Evolutionary conservation across 2,329 filamentous ascomycete species (phyloP).

Genomic region (Penicillium concentricum): DNA sequence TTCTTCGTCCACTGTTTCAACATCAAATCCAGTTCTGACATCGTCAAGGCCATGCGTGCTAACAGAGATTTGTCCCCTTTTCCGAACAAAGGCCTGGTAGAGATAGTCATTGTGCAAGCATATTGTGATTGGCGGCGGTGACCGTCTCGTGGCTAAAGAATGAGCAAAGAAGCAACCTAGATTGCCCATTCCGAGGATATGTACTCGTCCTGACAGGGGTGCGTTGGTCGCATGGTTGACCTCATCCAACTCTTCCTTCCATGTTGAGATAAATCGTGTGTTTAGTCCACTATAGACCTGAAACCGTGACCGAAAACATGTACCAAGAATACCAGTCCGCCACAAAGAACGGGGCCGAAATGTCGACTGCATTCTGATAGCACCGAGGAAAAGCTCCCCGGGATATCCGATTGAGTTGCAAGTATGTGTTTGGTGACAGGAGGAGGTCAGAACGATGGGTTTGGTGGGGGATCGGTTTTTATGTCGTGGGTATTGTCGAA

Average conservation of each 20-base stretch:
- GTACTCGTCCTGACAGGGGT: constrained; percentile 54
- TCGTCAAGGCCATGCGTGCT: constrained; percentile 43
- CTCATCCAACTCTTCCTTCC: constrained; percentile 29
- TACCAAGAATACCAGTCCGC: constrained; percentile 26
- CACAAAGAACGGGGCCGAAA: constrained; percentile 33
- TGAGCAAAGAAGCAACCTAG: constrained; percentile 77
- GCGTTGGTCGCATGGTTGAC: constrained; percentile 18
- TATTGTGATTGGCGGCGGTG: constrained; percentile 72
- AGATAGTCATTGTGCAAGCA: constrained; percentile 63
- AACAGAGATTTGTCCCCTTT: constrained; percentile 35
- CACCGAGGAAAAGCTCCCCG: constrained; percentile 17
- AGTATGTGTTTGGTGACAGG: neutral
- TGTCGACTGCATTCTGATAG: constrained; percentile 39
- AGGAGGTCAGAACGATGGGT: neutral
- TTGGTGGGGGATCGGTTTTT: neutral
- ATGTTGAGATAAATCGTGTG: constrained; percentile 26
- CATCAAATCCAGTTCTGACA: constrained; percentile 44
- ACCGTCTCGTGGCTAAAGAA: constrained; percentile 60
- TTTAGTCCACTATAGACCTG: neutral
- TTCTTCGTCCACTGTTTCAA: constrained; percentile 38
- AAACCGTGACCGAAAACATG: constrained; percentile 11
- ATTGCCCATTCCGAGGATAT: constrained; percentile 78
- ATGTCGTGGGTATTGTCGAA: neutral
- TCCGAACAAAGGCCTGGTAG: constrained; percentile 35
- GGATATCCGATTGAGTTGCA: constrained; percentile 1